Evolutionary conservation across 371 early-diverging fungal species (phyloP), one percentile per base, ranked within the genome.

Genomic region (Cokeromyces recurvatus): DNA sequence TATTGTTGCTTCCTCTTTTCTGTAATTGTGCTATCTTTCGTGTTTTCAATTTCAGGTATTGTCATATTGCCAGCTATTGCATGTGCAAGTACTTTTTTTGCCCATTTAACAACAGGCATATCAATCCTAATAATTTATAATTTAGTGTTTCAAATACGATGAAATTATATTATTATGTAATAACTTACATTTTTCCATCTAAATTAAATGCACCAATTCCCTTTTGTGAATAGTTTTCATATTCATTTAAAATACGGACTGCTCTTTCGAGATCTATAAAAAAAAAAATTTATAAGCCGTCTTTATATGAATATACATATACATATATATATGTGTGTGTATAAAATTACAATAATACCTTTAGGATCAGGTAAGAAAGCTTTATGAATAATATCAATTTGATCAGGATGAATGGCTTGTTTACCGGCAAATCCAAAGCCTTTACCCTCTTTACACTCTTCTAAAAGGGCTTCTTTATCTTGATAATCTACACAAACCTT

Each of bases 371-470:
- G 96, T 45, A 84, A 56, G 61, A 90, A 95, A 27, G 58, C 55
- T 17, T 66, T 56, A 46, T 94, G 92, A 48, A 95, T 93, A 7
- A 73, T 74, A 16, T 87, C 86, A 16, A 94, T 78, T 58, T 95
- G 96, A 6, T 73, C 75, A 21, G 96, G 95, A 54, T 95, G 95
- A 43, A 95, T 91, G 2, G 92, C 93, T 66, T 93, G 94, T 71
- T 95, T 95, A 43, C 96, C 96, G 20, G 91, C 84, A 68, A 93
- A 95, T 4, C 95, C 96, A 84, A 92, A 91, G 41, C 84, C 75
- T 19, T 86, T 79, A 1, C 92, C 96, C 64, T 94, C 91, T 23
- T 59, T 62, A 57, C 91, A 86, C 67, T 95, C 96, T 32, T 88
- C 90, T 15, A 49, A 49, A 61, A 92, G 62, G 27, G 83, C 71